Conservation (phyloP, 495 filamentous ascomycete genomes). For the Cercophora samala region DNA sequence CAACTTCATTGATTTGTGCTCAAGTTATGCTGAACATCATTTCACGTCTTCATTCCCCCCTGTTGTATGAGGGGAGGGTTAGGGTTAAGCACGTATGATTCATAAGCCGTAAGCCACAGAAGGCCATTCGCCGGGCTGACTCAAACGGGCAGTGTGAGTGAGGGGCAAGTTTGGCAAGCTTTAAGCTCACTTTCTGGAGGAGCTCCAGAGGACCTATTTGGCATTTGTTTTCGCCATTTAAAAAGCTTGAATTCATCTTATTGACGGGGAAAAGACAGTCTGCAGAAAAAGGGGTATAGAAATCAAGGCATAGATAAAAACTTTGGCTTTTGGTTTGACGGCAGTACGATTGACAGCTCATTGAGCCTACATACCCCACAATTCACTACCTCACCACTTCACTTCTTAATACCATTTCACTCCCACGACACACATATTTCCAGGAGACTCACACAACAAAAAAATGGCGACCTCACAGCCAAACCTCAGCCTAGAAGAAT, state of each 20-base stretch:
- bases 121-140: constrained; percentile 15
- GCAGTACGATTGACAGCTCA: not conserved
- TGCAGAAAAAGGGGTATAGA: not conserved
- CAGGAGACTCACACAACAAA: not conserved
- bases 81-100: not conserved
- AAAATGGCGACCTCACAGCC: not conserved
- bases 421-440: not conserved
- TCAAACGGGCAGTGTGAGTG: constrained; percentile 10
- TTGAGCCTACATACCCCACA: not conserved
- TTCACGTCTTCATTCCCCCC: too few species aligned
- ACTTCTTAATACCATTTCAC: not conserved
- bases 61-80: too few species aligned
- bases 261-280: not conserved
- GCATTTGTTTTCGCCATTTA: too few species aligned
- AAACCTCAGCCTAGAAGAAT: constrained; percentile 24
- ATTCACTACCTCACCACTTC: not conserved
- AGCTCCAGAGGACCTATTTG: too few species aligned
- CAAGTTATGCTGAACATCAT: too few species aligned
- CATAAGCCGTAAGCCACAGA: not conserved
- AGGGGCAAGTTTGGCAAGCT: not conserved
- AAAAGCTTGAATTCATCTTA: not conserved
- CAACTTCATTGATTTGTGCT: too few species aligned
- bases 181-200: not conserved
- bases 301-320: not conserved
- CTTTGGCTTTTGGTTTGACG: too few species aligned